Evolutionary conservation across 257 asterid genomes (phyloP).

Genomic region (Asclepias syriaca): DNA sequence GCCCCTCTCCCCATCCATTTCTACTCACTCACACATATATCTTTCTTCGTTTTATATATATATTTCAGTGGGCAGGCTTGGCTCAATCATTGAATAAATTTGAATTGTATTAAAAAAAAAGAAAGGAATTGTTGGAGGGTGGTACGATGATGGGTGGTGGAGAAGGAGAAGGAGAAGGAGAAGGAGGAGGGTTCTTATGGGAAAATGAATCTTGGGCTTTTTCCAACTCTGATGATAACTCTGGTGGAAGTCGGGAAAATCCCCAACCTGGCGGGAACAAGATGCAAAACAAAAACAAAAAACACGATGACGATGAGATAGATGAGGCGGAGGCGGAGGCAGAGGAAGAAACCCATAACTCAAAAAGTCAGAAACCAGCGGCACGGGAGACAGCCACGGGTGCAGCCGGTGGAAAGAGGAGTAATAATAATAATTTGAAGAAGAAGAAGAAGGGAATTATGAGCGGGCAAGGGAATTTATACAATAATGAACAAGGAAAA

Average conservation of each 20-base stretch:
- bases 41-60: no score
- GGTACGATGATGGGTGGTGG: slow-evolving; percentile 29
- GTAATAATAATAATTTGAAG: no score
- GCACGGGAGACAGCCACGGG: background rate
- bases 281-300: background rate
- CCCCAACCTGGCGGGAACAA: slow-evolving; percentile 5
- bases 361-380: slow-evolving; percentile 12
- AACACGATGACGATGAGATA: no score
- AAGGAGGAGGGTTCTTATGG: slow-evolving; percentile 25
- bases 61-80: no score
- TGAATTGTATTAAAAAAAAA: background rate
- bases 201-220: slow-evolving; percentile 34
- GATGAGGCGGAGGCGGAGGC: no score
- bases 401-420: slow-evolving; percentile 22
- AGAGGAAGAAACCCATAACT: background rate
- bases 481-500: background rate
- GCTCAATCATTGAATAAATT: no score
- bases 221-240: slow-evolving; percentile 26
- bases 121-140: no score
- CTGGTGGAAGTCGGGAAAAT: slow-evolving; percentile 15
- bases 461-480: background rate
- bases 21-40: no score
- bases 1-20: background rate
- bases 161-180: slow-evolving; percentile 8
- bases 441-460: slow-evolving; percentile 1